A percentile compares a stretch with the other conserved stretches of the same genome.
These are phyloP conservation scores for Beauveria medogensis DNA, from an alignment of 2,329 filamentous ascomycete genomes.

Conservation along the genomic window DNA sequence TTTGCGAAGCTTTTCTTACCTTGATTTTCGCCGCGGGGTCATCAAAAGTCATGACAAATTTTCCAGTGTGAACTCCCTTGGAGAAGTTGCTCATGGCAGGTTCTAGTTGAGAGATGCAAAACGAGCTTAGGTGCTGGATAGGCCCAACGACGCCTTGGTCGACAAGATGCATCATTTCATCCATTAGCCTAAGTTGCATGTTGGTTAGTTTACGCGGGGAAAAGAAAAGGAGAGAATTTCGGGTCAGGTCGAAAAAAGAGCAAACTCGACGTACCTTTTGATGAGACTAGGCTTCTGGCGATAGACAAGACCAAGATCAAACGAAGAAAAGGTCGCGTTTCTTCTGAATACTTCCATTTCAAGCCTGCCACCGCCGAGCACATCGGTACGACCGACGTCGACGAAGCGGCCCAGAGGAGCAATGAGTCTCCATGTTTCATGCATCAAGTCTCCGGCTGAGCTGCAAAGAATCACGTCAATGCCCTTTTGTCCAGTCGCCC, in stretches of 20 bases:
- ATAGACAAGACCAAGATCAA: slow-evolving; percentile 24
- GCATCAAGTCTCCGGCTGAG: slow-evolving; percentile 20
- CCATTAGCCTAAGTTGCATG: not conserved
- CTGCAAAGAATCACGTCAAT: slow-evolving; percentile 27
- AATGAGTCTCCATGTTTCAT: slow-evolving; percentile 24
- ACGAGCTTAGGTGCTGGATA: slow-evolving; percentile 13
- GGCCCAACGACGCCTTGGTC: slow-evolving; percentile 15
- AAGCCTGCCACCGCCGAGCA: slow-evolving; percentile 24
- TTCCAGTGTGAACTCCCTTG: slow-evolving; percentile 28
- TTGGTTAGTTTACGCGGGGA: not conserved
- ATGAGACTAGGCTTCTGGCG: not conserved
- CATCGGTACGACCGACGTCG: slow-evolving; percentile 28
- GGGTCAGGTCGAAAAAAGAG: not conserved
- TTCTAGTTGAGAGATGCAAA: slow-evolving; percentile 16
- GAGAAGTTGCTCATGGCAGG: slow-evolving; percentile 30
- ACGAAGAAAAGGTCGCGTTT: slow-evolving; percentile 28
- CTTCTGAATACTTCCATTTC: slow-evolving; percentile 29
- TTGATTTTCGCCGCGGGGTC: slow-evolving; percentile 13
- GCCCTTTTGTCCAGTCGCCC: slow-evolving; percentile 19
- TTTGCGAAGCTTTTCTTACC: too few species aligned
- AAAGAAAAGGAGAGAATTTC: not conserved
- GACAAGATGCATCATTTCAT: slow-evolving; percentile 19
- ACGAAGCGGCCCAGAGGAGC: slow-evolving; percentile 26
- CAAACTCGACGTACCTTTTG: not conserved
- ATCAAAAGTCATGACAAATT: slow-evolving; percentile 23